A percentile compares a stretch with the other conserved stretches of the same genome.
Conservation (phyloP, 1,284 basidiomycete genomes). For the Melampsora americana region DNA sequence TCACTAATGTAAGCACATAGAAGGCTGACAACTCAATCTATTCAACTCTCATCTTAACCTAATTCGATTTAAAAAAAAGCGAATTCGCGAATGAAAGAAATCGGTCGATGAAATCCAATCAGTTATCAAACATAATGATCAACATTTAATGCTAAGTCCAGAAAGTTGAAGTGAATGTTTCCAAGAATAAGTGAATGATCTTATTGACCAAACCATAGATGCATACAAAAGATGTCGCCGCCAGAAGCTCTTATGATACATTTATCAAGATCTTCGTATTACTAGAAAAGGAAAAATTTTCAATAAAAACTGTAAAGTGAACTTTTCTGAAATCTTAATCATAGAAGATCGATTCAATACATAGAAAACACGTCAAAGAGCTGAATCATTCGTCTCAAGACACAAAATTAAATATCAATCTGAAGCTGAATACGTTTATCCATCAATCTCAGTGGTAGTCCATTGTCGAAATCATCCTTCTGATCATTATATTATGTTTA, state of each 20-base stretch:
- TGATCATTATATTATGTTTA: conserved; percentile 84
- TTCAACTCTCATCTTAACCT: not conserved
- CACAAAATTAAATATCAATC: not conserved
- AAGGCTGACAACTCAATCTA: conserved; percentile 45
- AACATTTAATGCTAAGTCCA: not conserved
- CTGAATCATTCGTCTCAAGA: conserved; percentile 46
- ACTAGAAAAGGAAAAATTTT: conserved; percentile 66
- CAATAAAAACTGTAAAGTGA: conserved; percentile 75
- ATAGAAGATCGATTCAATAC: conserved; percentile 77
- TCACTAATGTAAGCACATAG: conserved; percentile 69
- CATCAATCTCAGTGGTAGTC: conserved; percentile 72
- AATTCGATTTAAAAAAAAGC: not conserved
- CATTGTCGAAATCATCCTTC: conserved; percentile 84
- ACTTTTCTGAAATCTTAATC: conserved; percentile 80
- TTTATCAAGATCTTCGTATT: conserved; percentile 78
- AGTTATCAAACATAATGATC: not conserved
- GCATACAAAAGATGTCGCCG: conserved; percentile 60
- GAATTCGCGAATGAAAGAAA: not conserved
- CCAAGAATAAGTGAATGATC: conserved; percentile 63
- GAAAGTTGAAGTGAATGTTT: conserved; percentile 60
- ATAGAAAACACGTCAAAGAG: conserved; percentile 59
- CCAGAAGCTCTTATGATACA: conserved; percentile 78
- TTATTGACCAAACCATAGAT: too few relatives aligned
- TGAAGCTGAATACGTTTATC: not conserved
- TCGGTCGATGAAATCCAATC: not conserved